Base-by-base conservation (phyloP, 805 yeast genomes). In the Candida methanosorbosa region DNA sequence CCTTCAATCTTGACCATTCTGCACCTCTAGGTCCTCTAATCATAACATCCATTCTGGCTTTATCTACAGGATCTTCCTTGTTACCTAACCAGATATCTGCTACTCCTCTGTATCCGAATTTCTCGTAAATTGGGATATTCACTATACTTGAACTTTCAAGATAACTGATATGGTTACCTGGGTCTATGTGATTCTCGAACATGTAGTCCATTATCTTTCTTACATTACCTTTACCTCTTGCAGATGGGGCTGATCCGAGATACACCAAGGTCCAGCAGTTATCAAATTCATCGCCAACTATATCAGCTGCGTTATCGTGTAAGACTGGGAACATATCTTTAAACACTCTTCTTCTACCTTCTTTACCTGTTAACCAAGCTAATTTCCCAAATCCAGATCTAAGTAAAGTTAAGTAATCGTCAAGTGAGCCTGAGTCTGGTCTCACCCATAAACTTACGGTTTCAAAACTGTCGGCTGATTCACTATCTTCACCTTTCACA, bases 211-310 rank as follows among this genome's bases (percentile, higher is more conserved):
- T 66, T 48, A 71, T 55, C 18, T 60, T 61, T 32, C 78, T 52
- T 9, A 63, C 72, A 44, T 73, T 72, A 15, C 79, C 79, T 46
- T 72, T 72, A 24, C 79, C 79, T 42, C 76, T 59, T 5, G 78
- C 74, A 14, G 49, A 46, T 13, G 63, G 63, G 5, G 60, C 48
- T 6, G 62, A 52, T 3, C 63, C 63, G 5, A 58, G 33, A 27
- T 58, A 58, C 16, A 58, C 62, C 30, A 58, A 46, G 7, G 58
- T 55, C 50, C 51, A 56, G 7, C 44, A 33, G 36, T 58, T 61
- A 14, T 42, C 45, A 4, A 52, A 52, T 43, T 72, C 77, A n/a
- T 50, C 56, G 5, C 52, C 40, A 35, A 68, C 42, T 15, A 71
- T 68, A n/a, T 69, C 52, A 28, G 60, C 64, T 35, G 59, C 63